Evolutionary conservation across 2,329 filamentous ascomycete species (phyloP).

Genomic region (Tothia fuscella): DNA sequence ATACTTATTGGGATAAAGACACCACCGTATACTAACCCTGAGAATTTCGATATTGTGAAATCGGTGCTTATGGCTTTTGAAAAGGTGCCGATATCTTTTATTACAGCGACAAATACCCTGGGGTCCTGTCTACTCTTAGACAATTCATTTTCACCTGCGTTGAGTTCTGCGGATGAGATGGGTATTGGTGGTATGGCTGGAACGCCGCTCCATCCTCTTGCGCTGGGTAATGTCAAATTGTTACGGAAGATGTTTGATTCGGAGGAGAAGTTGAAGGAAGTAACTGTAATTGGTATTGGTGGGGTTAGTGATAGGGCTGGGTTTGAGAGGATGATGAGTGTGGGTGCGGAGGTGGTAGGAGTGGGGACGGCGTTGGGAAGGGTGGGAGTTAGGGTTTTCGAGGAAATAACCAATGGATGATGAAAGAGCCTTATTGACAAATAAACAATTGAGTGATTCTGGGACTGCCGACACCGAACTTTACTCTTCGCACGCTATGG

Average conservation of each 20-base stretch:
- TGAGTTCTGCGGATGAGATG: conserved; percentile 40
- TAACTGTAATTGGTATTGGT: conserved; percentile 59
- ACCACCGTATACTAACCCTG: conserved; percentile 61
- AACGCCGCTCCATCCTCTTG: conserved; percentile 57
- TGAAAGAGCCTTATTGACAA: no score
- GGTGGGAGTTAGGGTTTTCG: conserved; percentile 51
- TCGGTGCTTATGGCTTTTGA: conserved; percentile 33
- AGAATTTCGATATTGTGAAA: conserved; percentile 49
- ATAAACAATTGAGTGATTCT: no score
- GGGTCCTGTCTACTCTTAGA: conserved; percentile 52
- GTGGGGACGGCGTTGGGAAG: conserved; percentile 58
- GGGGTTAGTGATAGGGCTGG: conserved; percentile 55
- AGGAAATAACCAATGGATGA: conserved; percentile 33
- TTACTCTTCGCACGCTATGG: no score
- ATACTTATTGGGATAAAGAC: conserved; percentile 56
- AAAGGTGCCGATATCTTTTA: conserved; percentile 37
- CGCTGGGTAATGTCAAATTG: conserved; percentile 62
- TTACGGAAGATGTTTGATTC: conserved; percentile 49
- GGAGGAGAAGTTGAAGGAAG: conserved; percentile 34
- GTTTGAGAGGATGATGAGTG: conserved; percentile 52
- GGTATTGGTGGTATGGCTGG: conserved; percentile 64
- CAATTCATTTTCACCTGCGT: conserved; percentile 19
- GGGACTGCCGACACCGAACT: no score
- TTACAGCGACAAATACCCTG: conserved; percentile 65
- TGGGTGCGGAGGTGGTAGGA: conserved; percentile 54